phyloP scores from a whole-genome alignment of 2,329 filamentous ascomycete genomes.

The Tolypocladium album region DNA sequence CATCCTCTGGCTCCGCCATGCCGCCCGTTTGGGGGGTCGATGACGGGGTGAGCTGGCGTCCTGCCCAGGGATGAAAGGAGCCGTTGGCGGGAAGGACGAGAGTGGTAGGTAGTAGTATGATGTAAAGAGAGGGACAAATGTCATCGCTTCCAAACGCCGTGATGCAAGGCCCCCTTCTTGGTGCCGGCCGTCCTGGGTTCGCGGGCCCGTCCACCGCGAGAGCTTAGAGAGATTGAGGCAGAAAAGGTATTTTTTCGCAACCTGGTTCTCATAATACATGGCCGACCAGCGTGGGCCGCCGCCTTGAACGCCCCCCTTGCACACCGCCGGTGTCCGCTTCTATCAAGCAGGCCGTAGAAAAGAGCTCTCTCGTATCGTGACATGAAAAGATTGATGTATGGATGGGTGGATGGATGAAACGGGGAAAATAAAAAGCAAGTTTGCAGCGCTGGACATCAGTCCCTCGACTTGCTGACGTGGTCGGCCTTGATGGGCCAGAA shows the following conservation, averaged over 20 bases:
- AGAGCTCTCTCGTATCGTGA: not conserved
- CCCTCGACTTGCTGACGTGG: not conserved
- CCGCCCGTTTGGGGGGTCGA: not conserved
- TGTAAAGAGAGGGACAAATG: not conserved
- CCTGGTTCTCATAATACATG: slow-evolving; percentile 1
- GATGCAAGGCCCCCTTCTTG: not conserved
- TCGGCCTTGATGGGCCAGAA: slow-evolving; percentile 7
- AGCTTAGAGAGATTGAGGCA: not conserved
- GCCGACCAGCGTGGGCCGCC: not conserved
- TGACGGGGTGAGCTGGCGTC: not conserved
- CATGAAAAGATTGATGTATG: too few relatives aligned
- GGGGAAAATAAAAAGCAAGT: too few relatives aligned
- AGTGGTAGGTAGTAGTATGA: not conserved
- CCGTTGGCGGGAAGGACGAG: not conserved
- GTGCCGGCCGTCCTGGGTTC: not conserved
- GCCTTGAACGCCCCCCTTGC: not conserved
- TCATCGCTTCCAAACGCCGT: not conserved
- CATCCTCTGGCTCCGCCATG: not conserved
- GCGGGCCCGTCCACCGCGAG: not conserved
- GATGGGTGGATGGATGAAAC: not conserved
- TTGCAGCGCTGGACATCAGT: not conserved
- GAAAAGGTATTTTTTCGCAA: not conserved
- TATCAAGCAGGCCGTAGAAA: not conserved
- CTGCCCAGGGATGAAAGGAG: not conserved
- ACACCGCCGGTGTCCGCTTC: not conserved